A percentile compares a stretch with the other conserved stretches of the same genome.
Conservation (phyloP, 2,329 filamentous ascomycete genomes). For the Nigrospora osmanthi region DNA sequence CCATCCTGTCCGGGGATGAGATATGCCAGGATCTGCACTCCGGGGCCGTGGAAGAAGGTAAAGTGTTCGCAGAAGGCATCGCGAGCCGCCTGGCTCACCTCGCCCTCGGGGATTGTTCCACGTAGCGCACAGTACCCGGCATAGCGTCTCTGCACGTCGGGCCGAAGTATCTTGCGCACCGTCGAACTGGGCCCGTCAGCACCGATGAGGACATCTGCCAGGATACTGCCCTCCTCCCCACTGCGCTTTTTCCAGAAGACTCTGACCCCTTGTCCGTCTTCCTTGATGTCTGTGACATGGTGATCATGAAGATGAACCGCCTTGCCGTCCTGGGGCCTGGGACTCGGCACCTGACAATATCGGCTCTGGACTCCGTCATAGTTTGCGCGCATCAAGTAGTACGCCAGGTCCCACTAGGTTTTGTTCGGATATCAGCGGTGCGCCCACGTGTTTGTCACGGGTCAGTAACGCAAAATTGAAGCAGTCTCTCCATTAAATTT, state of each 20-base stretch:
- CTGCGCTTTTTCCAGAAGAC: slow-evolving; percentile 24
- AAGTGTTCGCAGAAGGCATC: slow-evolving; percentile 27
- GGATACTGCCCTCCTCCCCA: slow-evolving; percentile 18
- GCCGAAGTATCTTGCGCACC: slow-evolving; percentile 23
- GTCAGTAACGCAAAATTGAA: not conserved
- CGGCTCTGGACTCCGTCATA: slow-evolving; percentile 28
- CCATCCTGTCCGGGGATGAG: slow-evolving; percentile 31
- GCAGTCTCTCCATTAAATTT: no score
- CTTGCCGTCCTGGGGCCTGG: slow-evolving; percentile 16
- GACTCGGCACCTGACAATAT: slow-evolving; percentile 20
- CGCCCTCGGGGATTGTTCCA: slow-evolving; percentile 30
- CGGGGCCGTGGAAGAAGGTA: slow-evolving; percentile 29
- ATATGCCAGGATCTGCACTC: slow-evolving; percentile 31
- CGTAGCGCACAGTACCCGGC: slow-evolving; percentile 33
- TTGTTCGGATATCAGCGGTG: not conserved
- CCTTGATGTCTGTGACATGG: slow-evolving; percentile 19
- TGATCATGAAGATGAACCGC: slow-evolving; percentile 22
- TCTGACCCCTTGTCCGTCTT: slow-evolving; percentile 15
- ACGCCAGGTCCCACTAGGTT: slow-evolving; percentile 32
- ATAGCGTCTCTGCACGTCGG: slow-evolving; percentile 20
- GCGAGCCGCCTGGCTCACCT: slow-evolving; percentile 23
- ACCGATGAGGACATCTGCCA: slow-evolving; percentile 30
- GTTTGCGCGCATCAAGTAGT: slow-evolving; percentile 34
- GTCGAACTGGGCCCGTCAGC: slow-evolving; percentile 35
- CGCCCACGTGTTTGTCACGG: no score